These are phyloP conservation scores for Ophiostoma sp. DNA, from an alignment of 2,329 filamentous ascomycete genomes.

Conservation along the genomic window DNA sequence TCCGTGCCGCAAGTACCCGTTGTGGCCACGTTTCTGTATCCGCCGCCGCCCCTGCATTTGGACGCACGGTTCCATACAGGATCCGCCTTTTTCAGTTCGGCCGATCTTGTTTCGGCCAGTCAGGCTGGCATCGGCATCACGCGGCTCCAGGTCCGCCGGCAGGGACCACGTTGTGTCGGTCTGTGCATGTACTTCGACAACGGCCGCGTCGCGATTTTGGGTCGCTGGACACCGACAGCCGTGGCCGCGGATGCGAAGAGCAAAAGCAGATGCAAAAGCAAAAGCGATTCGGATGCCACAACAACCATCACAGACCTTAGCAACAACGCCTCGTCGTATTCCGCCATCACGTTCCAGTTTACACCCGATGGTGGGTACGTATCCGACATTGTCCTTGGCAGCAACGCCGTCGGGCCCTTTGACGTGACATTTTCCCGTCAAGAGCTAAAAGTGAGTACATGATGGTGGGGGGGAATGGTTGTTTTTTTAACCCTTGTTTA, in stretches of 20 bases:
- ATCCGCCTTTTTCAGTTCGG: conserved; percentile 15
- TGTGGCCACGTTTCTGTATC: background rate
- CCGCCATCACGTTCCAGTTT: conserved; percentile 22
- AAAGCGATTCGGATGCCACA: background rate
- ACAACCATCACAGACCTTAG: conserved; percentile 3
- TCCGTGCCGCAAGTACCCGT: background rate
- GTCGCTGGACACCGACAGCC: conserved; percentile 15
- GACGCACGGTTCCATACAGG: background rate
- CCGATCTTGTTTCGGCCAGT: background rate
- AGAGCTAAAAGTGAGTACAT: background rate
- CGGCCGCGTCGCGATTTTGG: conserved; percentile 16
- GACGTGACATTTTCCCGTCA: conserved; percentile 1
- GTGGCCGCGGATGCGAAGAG: background rate
- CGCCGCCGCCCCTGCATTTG: background rate
- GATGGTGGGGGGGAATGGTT: background rate
- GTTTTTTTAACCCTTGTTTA: too few relatives aligned
- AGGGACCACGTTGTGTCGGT: conserved; percentile 20
- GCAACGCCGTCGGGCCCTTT: background rate
- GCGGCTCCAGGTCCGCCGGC: conserved; percentile 15
- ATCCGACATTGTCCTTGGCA: conserved; percentile 23
- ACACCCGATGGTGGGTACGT: conserved; percentile 11
- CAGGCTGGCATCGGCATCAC: background rate
- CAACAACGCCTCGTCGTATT: conserved; percentile 1
- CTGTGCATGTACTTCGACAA: conserved; percentile 15
- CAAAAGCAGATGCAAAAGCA: background rate